Conservation (phyloP, 805 yeast species). For the Ascoidea tarda region DNA sequence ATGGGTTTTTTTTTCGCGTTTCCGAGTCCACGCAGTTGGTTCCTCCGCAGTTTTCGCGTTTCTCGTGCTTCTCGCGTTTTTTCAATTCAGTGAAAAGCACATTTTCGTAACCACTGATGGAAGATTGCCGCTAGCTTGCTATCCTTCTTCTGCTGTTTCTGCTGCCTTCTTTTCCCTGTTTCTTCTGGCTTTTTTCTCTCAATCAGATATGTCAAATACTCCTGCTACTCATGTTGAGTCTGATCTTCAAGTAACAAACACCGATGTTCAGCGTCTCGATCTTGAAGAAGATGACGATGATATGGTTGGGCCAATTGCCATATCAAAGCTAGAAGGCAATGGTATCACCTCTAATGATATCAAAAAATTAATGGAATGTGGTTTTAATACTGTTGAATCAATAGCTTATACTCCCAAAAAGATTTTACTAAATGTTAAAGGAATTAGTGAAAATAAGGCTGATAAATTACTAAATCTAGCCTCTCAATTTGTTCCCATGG, state of each 20-base stretch:
- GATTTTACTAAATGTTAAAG: constrained; percentile 62
- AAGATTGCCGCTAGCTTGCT: background rate
- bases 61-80: background rate
- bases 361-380: constrained; percentile 67
- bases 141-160: no score
- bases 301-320: constrained; percentile 41
- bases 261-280: constrained; percentile 3
- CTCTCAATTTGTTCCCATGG: constrained; percentile 79
- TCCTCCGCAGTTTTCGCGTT: background rate
- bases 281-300: constrained; percentile 37
- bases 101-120: background rate
- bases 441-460: constrained; percentile 92
- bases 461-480: constrained; percentile 77
- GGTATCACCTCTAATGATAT: constrained; percentile 77
- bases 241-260: background rate
- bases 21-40: background rate
- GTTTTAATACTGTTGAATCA: constrained; percentile 81
- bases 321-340: constrained; percentile 49
- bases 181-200: no score
- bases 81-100: background rate
- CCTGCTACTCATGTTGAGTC: background rate
- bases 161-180: no score
- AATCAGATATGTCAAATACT: background rate
- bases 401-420: constrained; percentile 90
- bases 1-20: background rate